These are phyloP conservation scores for Ophiocordyceps polyrhachis-furcata DNA, from an alignment of 2,329 filamentous ascomycete genomes.

Conservation along the genomic window DNA sequence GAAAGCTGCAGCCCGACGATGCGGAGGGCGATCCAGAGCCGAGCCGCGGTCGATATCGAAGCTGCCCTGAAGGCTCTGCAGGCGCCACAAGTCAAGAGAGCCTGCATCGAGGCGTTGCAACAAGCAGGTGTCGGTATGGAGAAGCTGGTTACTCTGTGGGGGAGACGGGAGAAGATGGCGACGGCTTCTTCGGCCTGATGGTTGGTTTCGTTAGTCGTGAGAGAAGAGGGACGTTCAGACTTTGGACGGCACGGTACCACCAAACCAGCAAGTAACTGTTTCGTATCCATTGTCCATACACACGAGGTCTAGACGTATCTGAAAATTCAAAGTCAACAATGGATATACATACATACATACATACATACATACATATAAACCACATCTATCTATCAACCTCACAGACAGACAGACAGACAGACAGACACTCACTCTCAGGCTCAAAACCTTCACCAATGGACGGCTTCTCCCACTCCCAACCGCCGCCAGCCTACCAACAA, in stretches of 20 bases:
- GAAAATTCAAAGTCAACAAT: too few species aligned
- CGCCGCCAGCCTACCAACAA: constrained; percentile 3
- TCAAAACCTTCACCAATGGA: constrained; percentile 3
- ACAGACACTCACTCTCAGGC: too few species aligned
- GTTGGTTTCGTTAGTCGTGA: background rate
- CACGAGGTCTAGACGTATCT: too few species aligned
- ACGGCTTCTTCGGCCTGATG: background rate
- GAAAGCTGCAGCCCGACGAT: background rate
- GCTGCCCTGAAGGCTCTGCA: constrained; percentile 2
- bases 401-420: too few species aligned
- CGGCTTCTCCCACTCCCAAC: constrained; percentile 2
- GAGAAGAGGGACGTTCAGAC: too few species aligned
- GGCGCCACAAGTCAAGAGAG: constrained; percentile 1
- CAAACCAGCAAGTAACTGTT: too few species aligned
- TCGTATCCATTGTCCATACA: too few species aligned
- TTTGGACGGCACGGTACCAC: too few species aligned
- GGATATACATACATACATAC: too few species aligned
- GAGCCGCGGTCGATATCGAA: constrained; percentile 1
- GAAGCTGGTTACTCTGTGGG: constrained; percentile 4
- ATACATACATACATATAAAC: too few species aligned
- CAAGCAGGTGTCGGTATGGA: constrained; percentile 3
- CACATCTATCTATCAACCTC: background rate
- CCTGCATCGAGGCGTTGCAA: constrained; percentile 3
- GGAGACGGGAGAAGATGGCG: constrained; percentile 3
- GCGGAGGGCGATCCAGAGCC: constrained; percentile 1